Percentiles rank a stretch among this genome's conserved stretches.
These are phyloP conservation scores for Aspergillus bertholletiae DNA, from an alignment of 495 filamentous ascomycete genomes.

Conservation along the genomic window DNA sequence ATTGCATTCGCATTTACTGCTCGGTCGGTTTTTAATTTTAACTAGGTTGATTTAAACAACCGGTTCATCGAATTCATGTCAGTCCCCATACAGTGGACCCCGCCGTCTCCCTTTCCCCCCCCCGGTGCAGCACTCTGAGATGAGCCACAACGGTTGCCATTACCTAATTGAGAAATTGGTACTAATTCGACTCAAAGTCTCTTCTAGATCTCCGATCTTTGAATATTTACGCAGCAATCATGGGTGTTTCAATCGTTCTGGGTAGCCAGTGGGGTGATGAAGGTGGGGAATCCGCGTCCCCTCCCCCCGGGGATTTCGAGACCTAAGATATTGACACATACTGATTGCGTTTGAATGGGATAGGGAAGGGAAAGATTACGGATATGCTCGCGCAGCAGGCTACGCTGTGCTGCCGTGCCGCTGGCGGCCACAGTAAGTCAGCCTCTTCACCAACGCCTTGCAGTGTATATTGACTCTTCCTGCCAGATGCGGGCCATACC, in stretches of 20 bases:
- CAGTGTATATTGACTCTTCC: neutral
- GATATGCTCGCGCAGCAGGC: slow-evolving; percentile 59
- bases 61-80: neutral
- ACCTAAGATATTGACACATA: neutral
- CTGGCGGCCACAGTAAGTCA: slow-evolving; percentile 63
- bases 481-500: slow-evolving; percentile 50
- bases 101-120: neutral
- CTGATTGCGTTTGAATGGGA: slow-evolving; percentile 7
- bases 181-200: neutral
- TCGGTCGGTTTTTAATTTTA: neutral
- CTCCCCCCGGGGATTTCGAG: neutral
- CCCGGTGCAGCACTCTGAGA: neutral
- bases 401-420: slow-evolving; percentile 58
- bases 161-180: neutral
- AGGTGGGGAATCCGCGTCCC: slow-evolving; percentile 30
- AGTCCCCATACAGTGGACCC: neutral
- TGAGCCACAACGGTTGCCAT: neutral
- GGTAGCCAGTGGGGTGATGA: slow-evolving; percentile 70
- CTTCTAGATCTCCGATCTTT: neutral
- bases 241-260: slow-evolving; percentile 57
- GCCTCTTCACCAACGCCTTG: neutral
- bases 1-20: slow-evolving; percentile 4
- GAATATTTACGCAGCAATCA: slow-evolving; percentile 18
- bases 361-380: slow-evolving; percentile 68
- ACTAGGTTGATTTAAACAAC: neutral